Evolutionary conservation across 345 rosid species (phyloP), one percentile per base, ranked within the genome.

Genomic region (Cardiospermum halicacabum): DNA sequence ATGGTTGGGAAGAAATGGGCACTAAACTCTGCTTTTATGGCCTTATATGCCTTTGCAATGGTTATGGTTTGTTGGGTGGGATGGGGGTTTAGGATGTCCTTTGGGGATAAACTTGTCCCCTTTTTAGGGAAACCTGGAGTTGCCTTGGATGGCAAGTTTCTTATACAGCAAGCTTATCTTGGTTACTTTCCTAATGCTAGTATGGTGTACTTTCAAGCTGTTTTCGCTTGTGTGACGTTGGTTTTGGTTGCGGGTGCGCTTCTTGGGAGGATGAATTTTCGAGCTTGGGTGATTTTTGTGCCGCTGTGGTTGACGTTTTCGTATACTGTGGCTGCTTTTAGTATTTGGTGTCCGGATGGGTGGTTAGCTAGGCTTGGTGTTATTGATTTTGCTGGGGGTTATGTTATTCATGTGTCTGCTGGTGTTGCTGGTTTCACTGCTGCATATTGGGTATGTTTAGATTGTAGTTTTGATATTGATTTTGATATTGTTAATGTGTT

Each of bases 371-470:
- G 67, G 70, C 73, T 77, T 16, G 91, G 85, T n/a, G 56, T 82
- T 1, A 79, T 79, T 24, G 83, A 85, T 65, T 79, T 77, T 39
- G 50, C 84, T 0, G 84, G 84, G 1, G 91, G 87, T 7, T 82
- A 64, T 57, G 87, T 82, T 3, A 82, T 85, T 72, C 85, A 81
- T 28, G 72, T 82, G 6, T 72, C 84, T 3, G 64, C 84, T 2
- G 87, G 87, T 3, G 76, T 76, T 58, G 83, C 82, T 13, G 83
- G 85, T 5, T 78, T 78, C 81, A 78, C 87, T 18, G 80, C 85
- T 4, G 80, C 87, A 4, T 85, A 42, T 53, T 75, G 87, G 85
- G 84, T 82, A 67, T 42, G 50, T 11, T 28, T 55, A 2, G 13
- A 1, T 0, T 7, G 30, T n/a, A n/a, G n/a, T n/a, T n/a, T n/a